Percentiles rank a stretch among this genome's conserved stretches.
Conservation (phyloP, 495 filamentous ascomycete genomes). For the Penicillium silybi region DNA sequence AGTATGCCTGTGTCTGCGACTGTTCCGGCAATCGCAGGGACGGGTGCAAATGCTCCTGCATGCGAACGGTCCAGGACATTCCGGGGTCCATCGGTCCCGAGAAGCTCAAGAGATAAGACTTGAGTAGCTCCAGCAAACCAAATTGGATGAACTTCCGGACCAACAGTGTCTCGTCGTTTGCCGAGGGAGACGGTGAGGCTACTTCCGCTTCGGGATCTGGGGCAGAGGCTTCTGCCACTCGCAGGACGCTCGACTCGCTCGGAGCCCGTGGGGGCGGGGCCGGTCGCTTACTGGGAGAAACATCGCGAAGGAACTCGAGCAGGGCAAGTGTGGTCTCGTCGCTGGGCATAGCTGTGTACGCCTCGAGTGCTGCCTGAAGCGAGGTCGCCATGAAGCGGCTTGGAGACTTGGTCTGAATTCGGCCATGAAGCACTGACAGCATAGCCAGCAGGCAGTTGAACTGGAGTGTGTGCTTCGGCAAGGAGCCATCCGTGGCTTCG, state of each 20-base stretch:
- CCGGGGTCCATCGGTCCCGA: conserved; percentile 57
- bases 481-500: conserved; percentile 36
- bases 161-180: conserved; percentile 54
- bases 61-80: conserved; percentile 69
- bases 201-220: conserved; percentile 78
- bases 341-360: conserved; percentile 55
- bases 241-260: conserved; percentile 44
- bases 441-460: conserved; percentile 77
- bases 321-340: conserved; percentile 69
- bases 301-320: conserved; percentile 68
- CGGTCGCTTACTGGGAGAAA: conserved; percentile 70
- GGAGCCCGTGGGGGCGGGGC: conserved; percentile 67
- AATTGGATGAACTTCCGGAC: conserved; percentile 73
- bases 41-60: conserved; percentile 69
- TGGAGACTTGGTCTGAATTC: conserved; percentile 87
- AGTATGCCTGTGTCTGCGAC: conserved; percentile 60
- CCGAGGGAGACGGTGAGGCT: conserved; percentile 44
- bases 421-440: conserved; percentile 77
- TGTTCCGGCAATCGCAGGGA: conserved; percentile 31
- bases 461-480: conserved; percentile 35
- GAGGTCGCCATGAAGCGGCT: conserved; percentile 91
- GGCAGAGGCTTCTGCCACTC: conserved; percentile 49
- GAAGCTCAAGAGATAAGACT: conserved; percentile 65
- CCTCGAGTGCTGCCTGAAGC: conserved; percentile 67
- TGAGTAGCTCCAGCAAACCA: conserved; percentile 79